phyloP scores from a whole-genome alignment of 2,329 filamentous ascomycete species.

The Decorospora gaudefroyi region DNA sequence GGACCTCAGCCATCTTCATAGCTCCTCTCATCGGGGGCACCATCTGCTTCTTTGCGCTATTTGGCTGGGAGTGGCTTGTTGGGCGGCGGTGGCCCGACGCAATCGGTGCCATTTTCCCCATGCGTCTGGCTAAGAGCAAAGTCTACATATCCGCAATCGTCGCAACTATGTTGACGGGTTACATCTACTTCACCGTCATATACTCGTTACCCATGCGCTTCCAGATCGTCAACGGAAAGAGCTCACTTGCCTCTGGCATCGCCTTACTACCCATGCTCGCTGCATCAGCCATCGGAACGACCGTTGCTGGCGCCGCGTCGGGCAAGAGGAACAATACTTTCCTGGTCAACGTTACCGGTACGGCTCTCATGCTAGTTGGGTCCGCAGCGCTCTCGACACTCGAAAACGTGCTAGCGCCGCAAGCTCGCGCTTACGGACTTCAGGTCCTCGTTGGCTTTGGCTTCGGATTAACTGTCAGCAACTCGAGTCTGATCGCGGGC shows the following conservation, averaged over 20 bases:
- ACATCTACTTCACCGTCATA: slow-evolving; percentile 13
- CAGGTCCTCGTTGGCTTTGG: slow-evolving; percentile 15
- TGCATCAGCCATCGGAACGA: slow-evolving; percentile 9
- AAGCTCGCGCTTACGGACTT: slow-evolving; percentile 12
- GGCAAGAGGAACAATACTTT: slow-evolving; percentile 15
- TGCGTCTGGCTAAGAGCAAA: slow-evolving; percentile 9
- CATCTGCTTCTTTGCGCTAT: slow-evolving; percentile 8
- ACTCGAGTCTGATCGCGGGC: slow-evolving; percentile 11
- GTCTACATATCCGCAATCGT: slow-evolving; percentile 11
- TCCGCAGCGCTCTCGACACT: slow-evolving; percentile 10
- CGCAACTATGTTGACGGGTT: slow-evolving; percentile 9
- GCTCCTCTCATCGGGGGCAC: slow-evolving; percentile 6
- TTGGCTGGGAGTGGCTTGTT: slow-evolving; percentile 12
- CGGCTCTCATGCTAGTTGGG: slow-evolving; percentile 12
- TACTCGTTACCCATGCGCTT: slow-evolving; percentile 15
- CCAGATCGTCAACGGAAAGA: slow-evolving; percentile 13
- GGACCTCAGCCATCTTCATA: slow-evolving; percentile 9
- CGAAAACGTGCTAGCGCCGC: neutral
- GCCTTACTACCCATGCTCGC: slow-evolving; percentile 16
- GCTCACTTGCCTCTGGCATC: slow-evolving; percentile 9
- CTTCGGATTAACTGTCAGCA: slow-evolving; percentile 12
- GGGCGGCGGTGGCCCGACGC: slow-evolving; percentile 6
- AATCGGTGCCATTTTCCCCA: slow-evolving; percentile 8
- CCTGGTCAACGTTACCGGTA: slow-evolving; percentile 7
- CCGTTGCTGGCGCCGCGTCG: slow-evolving; percentile 11